Conservation (phyloP, 352 stramenopile species). For the Phytophthora rubi region DNA sequence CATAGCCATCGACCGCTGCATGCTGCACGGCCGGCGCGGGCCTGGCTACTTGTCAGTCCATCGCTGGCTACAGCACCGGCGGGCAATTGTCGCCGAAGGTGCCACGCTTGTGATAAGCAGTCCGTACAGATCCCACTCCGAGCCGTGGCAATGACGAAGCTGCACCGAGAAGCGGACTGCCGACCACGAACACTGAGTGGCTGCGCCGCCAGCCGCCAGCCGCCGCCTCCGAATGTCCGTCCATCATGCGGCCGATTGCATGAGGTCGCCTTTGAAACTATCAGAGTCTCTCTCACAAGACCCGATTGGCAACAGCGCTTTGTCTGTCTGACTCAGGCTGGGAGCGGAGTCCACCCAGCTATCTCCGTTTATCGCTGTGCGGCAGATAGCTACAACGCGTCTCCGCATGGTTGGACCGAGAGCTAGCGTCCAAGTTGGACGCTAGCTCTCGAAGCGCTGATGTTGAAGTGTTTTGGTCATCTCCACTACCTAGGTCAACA, state of each 20-base stretch:
- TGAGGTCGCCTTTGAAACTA: too few species aligned
- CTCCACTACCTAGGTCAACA: not conserved
- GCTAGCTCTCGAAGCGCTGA: not conserved
- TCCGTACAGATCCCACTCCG: conserved; percentile 10
- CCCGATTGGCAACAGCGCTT: too few species aligned
- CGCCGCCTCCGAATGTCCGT: conserved; percentile 16
- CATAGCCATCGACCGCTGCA: not conserved
- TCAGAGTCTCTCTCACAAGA: too few species aligned
- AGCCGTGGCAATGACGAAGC: conserved; percentile 19
- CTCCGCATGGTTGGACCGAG: not conserved
- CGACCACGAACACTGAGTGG: conserved; percentile 1
- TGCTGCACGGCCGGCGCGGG: not conserved
- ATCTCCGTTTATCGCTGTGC: too few species aligned
- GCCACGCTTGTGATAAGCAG: conserved; percentile 13
- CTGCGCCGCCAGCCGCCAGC: not conserved
- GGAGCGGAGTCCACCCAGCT: too few species aligned
- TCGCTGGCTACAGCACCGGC: not conserved
- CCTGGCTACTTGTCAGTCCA: conserved; percentile 25
- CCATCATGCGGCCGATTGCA: too few species aligned
- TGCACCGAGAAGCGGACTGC: conserved; percentile 18
- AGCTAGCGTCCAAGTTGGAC: too few species aligned
- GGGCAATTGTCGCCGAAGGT: conserved; percentile 15
- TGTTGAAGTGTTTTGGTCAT: not conserved
- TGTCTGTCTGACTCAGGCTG: too few species aligned
- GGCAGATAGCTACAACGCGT: not conserved